phyloP scores from a whole-genome alignment of 495 filamentous ascomycete genomes.

The Hypoxylon trugodes region DNA sequence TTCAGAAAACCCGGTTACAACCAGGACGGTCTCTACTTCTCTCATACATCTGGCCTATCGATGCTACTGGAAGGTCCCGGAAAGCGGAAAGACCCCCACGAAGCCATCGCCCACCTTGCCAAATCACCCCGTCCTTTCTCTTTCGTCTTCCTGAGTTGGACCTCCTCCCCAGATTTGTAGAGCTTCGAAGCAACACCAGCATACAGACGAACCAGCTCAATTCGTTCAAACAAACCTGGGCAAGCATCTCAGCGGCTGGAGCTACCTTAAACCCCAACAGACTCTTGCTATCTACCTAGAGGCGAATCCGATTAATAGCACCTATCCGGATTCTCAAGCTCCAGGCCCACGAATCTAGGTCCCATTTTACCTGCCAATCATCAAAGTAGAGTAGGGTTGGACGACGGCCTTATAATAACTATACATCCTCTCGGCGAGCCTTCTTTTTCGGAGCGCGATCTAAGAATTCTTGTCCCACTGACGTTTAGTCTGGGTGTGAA shows the following conservation, averaged over 20 bases:
- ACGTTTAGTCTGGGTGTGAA: not conserved
- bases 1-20: constrained; percentile 22
- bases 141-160: constrained; percentile 19
- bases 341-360: constrained; percentile 2
- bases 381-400: not conserved
- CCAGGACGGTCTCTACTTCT: constrained; percentile 22
- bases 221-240: constrained; percentile 7
- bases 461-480: not conserved
- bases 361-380: not conserved
- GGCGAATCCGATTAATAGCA: constrained; percentile 15
- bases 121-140: constrained; percentile 27
- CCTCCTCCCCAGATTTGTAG: constrained; percentile 8
- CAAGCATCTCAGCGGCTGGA: constrained; percentile 18
- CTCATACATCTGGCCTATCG: constrained; percentile 29
- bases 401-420: constrained; percentile 9
- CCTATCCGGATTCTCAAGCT: constrained; percentile 1
- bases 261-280: constrained; percentile 11
- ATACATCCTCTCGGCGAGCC: not conserved
- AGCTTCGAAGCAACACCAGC: constrained; percentile 15
- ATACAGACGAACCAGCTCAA: constrained; percentile 22
- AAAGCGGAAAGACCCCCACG: constrained; percentile 37
- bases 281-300: constrained; percentile 6
- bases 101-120: constrained; percentile 31
- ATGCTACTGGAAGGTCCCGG: constrained; percentile 30
- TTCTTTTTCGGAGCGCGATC: constrained; percentile 7